Evolutionary conservation across 495 filamentous ascomycete species (phyloP).

Genomic region (Neurospora discreta): DNA sequence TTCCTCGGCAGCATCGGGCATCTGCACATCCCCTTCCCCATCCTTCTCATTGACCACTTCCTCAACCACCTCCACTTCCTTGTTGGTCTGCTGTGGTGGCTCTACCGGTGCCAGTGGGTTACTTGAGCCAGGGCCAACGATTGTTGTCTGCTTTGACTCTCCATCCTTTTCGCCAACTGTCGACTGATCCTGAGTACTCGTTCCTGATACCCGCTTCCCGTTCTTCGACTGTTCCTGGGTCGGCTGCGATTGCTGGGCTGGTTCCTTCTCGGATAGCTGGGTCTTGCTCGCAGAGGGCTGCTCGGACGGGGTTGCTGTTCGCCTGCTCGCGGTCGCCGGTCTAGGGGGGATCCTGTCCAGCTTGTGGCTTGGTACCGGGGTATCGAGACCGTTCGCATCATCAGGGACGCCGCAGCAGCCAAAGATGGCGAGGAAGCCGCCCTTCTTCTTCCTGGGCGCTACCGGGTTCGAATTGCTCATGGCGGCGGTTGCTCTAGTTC

Average conservation of each 20-base stretch:
- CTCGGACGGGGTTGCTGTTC: constrained; percentile 42
- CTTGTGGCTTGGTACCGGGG: constrained; percentile 55
- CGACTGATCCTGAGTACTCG: constrained; percentile 32
- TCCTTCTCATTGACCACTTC: constrained; percentile 24
- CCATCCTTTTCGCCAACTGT: constrained; percentile 30
- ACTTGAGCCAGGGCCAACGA: constrained; percentile 23
- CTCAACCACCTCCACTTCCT: constrained; percentile 16
- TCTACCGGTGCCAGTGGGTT: constrained; percentile 36
- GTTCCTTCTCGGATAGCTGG: constrained; percentile 35
- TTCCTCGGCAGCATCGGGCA: constrained; percentile 41
- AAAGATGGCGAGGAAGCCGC: constrained; percentile 58
- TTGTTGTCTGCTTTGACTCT: constrained; percentile 37
- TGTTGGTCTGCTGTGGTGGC: constrained; percentile 18
- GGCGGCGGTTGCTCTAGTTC: constrained; percentile 36
- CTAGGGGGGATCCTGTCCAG: constrained; percentile 41
- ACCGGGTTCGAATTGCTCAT: constrained; percentile 34
- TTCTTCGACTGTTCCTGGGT: constrained; percentile 24
- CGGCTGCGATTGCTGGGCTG: constrained; percentile 17
- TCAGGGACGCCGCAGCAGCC: constrained; percentile 68
- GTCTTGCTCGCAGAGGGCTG: constrained; percentile 42
- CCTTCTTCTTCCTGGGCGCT: constrained; percentile 51
- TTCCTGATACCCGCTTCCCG: constrained; percentile 32
- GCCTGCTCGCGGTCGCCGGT: constrained; percentile 42
- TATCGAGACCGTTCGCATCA: constrained; percentile 50
- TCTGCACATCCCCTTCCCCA: constrained; percentile 50